A percentile compares a stretch with the other conserved stretches of the same genome.
Conservation (phyloP, 257 asterid genomes). For the Avicennia marina region DNA sequence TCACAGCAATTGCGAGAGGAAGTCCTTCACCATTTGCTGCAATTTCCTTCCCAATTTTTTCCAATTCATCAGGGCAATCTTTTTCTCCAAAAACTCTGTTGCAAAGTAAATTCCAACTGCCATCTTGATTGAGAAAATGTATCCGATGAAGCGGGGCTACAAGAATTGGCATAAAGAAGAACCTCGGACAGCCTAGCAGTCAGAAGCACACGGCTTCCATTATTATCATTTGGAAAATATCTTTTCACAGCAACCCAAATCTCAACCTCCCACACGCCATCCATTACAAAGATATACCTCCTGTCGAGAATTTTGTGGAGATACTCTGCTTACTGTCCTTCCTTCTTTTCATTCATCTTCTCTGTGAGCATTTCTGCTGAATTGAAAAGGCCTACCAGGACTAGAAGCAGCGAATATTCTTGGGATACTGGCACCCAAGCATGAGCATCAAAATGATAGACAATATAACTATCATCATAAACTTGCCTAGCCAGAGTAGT, state of each 20-base stretch:
- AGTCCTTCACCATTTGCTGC: slow-evolving; percentile 19
- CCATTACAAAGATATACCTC: slow-evolving; percentile 18
- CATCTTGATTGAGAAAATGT: background rate
- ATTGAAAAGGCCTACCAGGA: slow-evolving; percentile 1
- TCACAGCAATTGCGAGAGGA: slow-evolving; percentile 20
- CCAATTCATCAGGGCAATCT: background rate
- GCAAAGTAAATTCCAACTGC: slow-evolving; percentile 14
- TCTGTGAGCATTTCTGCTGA: background rate
- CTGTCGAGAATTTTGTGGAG: background rate
- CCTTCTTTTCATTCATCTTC: background rate
- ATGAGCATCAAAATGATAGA: slow-evolving; percentile 1
- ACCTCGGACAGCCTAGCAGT: slow-evolving; percentile 13
- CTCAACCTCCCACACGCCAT: slow-evolving; percentile 22
- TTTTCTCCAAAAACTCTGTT: slow-evolving; percentile 5
- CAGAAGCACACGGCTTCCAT: slow-evolving; percentile 22
- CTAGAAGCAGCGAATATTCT: background rate
- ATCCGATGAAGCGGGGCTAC: background rate
- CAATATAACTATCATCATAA: background rate
- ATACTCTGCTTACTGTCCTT: background rate
- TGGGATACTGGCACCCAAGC: slow-evolving; percentile 17
- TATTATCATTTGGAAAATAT: background rate
- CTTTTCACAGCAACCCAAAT: slow-evolving; percentile 15
- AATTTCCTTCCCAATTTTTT: slow-evolving; percentile 10
- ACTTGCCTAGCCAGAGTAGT: slow-evolving; percentile 20
- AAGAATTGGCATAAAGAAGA: background rate